Conservation (phyloP, 306 rosid species). For the Malus asiatica region DNA sequence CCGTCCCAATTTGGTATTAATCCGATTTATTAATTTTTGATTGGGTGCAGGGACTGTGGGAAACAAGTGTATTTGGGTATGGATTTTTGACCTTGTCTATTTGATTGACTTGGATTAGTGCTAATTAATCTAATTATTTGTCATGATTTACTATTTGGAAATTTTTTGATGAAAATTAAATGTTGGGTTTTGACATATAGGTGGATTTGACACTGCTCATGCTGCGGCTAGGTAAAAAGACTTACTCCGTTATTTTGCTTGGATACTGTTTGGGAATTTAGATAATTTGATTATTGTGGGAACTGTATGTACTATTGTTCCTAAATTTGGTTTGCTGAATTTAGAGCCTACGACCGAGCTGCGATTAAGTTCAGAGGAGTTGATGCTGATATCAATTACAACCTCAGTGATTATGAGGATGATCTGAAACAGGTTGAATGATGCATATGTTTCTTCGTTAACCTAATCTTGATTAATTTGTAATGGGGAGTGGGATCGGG, state of each 20-base stretch:
- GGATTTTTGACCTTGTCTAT: slow-evolving; percentile 20
- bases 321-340: slow-evolving; percentile 22
- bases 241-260: not conserved
- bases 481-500: not conserved
- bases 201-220: slow-evolving; percentile 99
- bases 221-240: slow-evolving; percentile 83
- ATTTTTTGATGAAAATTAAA: slow-evolving; percentile 4
- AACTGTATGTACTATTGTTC: not conserved
- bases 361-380: slow-evolving; percentile 96
- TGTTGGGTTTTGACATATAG: slow-evolving; percentile 37
- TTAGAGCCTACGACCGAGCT: slow-evolving; percentile 96
- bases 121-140: slow-evolving; percentile 4
- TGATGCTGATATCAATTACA: slow-evolving; percentile 95
- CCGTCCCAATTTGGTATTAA: slow-evolving; percentile 5
- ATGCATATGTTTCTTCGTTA: not conserved
- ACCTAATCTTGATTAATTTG: not conserved
- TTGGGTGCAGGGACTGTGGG: slow-evolving; percentile 85
- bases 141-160: slow-evolving; percentile 32
- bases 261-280: slow-evolving; percentile 5
- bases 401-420: slow-evolving; percentile 81
- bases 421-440: slow-evolving; percentile 80
- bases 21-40: slow-evolving; percentile 1
- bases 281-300: not conserved
- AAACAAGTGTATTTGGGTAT: slow-evolving; percentile 96
- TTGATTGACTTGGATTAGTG: slow-evolving; percentile 5